Evolutionary conservation across 768 basidiomycete species (phyloP).

Genomic region (Podaxis pistillaris): DNA sequence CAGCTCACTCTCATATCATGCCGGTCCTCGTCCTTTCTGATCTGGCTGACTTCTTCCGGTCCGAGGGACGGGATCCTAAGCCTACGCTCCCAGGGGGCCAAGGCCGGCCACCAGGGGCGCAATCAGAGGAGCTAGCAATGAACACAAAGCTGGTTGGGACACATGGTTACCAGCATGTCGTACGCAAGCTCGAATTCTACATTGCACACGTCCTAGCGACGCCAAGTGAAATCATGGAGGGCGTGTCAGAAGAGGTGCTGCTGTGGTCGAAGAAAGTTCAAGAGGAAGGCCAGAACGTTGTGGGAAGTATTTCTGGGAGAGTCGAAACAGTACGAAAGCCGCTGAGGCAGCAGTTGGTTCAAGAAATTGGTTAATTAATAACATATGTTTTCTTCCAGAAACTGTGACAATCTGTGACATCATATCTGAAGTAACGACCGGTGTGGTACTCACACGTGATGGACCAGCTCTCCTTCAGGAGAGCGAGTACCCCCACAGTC

Average conservation of each 20-base stretch:
- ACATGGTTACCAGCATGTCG: constrained; percentile 33
- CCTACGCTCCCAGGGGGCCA: constrained; percentile 2
- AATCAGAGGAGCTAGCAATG: not conserved
- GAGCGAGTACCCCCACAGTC: constrained; percentile 34
- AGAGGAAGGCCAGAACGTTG: constrained; percentile 10
- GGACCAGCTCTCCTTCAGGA: constrained; percentile 17
- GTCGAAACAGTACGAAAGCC: not conserved
- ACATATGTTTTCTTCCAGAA: not conserved
- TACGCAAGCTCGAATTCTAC: constrained; percentile 70
- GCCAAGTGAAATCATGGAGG: constrained; percentile 39
- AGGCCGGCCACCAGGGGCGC: constrained; percentile 10
- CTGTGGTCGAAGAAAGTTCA: constrained; percentile 26
- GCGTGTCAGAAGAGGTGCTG: constrained; percentile 40
- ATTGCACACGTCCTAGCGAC: constrained; percentile 56
- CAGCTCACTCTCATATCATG: constrained; percentile 37
- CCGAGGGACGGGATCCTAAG: not conserved
- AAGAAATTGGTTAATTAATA: not conserved
- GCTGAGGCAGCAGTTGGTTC: not conserved
- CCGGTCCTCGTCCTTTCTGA: constrained; percentile 56
- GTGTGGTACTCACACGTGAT: constrained; percentile 26
- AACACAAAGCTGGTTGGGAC: not conserved
- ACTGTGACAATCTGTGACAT: not conserved
- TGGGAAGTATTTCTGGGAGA: not conserved
- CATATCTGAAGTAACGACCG: constrained; percentile 20
- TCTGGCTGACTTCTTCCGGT: constrained; percentile 40